Base-by-base conservation (phyloP, 192 early-diverging fungal genomes). In the Gryganskiella cystojenkinii region DNA sequence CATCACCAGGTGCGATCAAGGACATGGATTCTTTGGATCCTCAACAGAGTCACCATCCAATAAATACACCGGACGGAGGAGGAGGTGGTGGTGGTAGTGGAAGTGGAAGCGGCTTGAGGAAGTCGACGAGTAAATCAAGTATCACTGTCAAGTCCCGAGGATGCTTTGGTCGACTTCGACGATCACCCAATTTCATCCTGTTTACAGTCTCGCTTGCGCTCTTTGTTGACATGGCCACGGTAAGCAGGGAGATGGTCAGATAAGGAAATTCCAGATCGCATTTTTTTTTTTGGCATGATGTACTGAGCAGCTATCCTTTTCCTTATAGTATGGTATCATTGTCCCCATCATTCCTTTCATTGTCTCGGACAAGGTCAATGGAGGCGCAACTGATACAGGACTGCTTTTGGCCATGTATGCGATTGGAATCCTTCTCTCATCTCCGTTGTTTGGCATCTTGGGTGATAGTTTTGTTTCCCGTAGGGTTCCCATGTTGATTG, bases 341-440 rank as follows among this genome's bases (percentile, higher is more conserved):
- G 87, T 94, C 8, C 92, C 92, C 5, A 87, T 89, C 47, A 74
- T 92, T 22, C 92, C 92, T n/a, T 82, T 88, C 30, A 85, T 94
- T 7, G 83, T 94, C 0, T 80, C 83, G 43, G 86, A 92, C 10
- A 78, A 82, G 58, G 70, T 89, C 44, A 66, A 82, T n/a, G 84
- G 87, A 68, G 84, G 85, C 47, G 84, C 85, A 14, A 76, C 78
- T 2, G 79, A 85, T 52, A 86, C 89, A 30, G 91, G 92, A 10
- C 61, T 94, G 22, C 70, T 94, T 15, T 86, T 92, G 58, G 91
- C 90, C 13, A 49, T 62, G 19, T 70, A 80, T 84, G 85, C 85
- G 9, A 67, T 90, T 37, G 91, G 92, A 22, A 73, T 93, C 15
- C 67, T 94, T 22, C 40, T 86, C 1, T 81, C 87, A 0, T 86